phyloP scores from a whole-genome alignment of 306 rosid genomes.

The Geum urbanum region DNA sequence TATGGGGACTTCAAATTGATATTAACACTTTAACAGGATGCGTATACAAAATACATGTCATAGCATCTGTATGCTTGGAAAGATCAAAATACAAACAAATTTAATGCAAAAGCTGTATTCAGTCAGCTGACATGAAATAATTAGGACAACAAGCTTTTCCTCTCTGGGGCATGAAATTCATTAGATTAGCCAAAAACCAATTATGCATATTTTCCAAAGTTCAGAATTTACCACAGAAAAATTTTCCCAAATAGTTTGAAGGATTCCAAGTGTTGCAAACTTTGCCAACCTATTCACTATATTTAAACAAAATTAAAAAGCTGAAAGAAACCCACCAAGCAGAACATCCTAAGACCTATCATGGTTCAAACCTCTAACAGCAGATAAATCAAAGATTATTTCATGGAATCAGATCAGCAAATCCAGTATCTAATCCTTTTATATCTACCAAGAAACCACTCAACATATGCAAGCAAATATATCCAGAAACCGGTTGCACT shows the following conservation, averaged over 20 bases:
- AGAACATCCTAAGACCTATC: neutral
- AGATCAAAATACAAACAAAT: neutral
- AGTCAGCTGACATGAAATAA: neutral
- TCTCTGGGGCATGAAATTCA: no score
- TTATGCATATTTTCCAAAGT: neutral
- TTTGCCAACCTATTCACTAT: neutral
- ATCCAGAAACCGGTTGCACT: slow-evolving; percentile 6
- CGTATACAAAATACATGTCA: neutral
- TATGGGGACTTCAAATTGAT: neutral
- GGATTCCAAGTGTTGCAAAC: neutral
- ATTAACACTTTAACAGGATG: neutral
- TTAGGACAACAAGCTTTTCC: no score
- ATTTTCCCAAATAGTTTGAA: neutral
- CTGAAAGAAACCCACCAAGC: neutral
- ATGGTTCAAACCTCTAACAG: neutral
- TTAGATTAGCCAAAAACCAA: no score
- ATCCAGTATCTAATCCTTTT: neutral
- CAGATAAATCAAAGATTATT: neutral
- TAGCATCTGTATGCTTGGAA: neutral
- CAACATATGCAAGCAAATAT: neutral
- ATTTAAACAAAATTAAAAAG: neutral
- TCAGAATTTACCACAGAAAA: neutral
- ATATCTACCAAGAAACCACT: neutral
- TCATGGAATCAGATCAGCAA: neutral
- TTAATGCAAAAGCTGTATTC: neutral